phyloP scores from a whole-genome alignment of 768 basidiomycete genomes.

The Termitomyces sp. region DNA sequence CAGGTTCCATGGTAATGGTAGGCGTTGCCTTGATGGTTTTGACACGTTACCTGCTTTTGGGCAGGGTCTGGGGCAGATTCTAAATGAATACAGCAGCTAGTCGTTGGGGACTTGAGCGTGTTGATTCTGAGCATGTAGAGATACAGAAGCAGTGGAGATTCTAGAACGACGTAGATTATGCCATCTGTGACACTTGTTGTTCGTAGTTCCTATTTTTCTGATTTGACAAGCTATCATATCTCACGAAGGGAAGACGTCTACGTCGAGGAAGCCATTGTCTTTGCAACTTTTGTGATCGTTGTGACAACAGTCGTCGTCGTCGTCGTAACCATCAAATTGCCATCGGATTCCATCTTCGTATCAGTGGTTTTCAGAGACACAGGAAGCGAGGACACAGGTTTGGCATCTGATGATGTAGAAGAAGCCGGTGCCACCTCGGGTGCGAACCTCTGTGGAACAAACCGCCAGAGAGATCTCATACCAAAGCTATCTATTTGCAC shows the following conservation, averaged over 20 bases:
- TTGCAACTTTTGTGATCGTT: background rate
- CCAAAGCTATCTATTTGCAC: background rate
- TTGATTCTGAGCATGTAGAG: too few relatives aligned
- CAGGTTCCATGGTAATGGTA: constrained; percentile 15
- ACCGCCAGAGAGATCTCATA: background rate
- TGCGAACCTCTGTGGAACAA: background rate
- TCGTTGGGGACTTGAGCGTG: background rate
- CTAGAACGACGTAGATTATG: too few relatives aligned
- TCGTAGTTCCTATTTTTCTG: too few relatives aligned
- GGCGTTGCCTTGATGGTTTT: constrained; percentile 10
- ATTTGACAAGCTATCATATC: background rate
- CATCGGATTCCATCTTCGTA: background rate
- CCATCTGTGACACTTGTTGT: too few relatives aligned
- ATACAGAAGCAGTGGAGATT: too few relatives aligned
- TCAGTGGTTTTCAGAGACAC: constrained; percentile 15
- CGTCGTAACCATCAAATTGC: background rate
- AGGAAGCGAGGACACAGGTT: background rate
- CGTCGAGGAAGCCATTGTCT: background rate
- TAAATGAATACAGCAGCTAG: background rate
- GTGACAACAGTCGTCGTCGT: constrained; percentile 1
- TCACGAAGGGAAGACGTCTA: background rate
- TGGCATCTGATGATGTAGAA: background rate
- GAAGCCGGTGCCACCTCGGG: background rate
- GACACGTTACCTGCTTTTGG: constrained; percentile 1
- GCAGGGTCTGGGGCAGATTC: constrained; percentile 12